Evolutionary conservation across 169 alveolate genomes (phyloP), one percentile per base, ranked within the genome.

Genomic region (Cryptosporidium ubiquitum): DNA sequence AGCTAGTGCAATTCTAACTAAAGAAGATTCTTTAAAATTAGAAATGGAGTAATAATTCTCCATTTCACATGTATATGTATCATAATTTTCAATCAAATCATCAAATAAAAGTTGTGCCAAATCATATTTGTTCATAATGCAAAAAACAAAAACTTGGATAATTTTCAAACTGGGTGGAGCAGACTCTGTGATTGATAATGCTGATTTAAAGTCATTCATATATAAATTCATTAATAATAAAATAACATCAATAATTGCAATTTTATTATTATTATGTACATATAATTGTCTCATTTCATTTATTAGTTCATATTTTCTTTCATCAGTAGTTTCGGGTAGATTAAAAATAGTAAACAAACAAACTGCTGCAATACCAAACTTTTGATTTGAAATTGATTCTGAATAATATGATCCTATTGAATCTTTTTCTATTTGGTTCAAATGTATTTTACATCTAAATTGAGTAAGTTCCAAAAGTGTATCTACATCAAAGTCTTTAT

Each of bases 1-100:
- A 23, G 89, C 89, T 29, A 29, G 23, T 18, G 89, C 89, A 23
- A 61, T 57, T 42, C 89, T 57, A 10, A 79, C 89, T 14, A 79
- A 18, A 44, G 68, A 37, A 3, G 89, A 79, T 47, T 79, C 89
- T 47, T 79, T 79, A 64, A 79, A 79, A 23, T 61, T 66, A 0
- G 89, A 58, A 39, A 60, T 20, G 20, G 89, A 61, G 29, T 42
- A 29, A 3, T 14, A 40, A 14, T 39, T 23, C 26, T 58, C 75
- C 61, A 64, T 26, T 40, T 61, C 75, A 60, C 47, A 20, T 6
- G 58, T 39, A 39, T 79, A 33, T 1, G 73, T 10, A 64, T 58
- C 68, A 49, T 79, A 79, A 44, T 58, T 79, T 20, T 79, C 89
- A 20, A 64, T n/a, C 16, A 79, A 26, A 61, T 58, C 79, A 7